A percentile compares a stretch with the other conserved stretches of the same genome.
Conservation (phyloP, 208 protist species). For the Borovskyia barvae region DNA sequence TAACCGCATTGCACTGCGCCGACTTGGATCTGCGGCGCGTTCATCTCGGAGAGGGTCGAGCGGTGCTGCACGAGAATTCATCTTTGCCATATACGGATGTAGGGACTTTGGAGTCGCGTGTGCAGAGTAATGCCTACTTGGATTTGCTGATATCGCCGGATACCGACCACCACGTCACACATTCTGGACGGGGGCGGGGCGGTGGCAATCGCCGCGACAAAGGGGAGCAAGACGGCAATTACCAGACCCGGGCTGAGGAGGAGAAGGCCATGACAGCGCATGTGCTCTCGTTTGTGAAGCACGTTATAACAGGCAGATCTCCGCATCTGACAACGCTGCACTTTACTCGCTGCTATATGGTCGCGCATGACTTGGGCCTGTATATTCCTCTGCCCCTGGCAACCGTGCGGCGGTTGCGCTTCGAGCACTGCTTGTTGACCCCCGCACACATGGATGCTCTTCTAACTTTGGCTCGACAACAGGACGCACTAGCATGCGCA, state of each 20-base stretch:
- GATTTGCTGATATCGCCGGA: slow-evolving; percentile 28
- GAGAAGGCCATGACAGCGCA: slow-evolving; percentile 11
- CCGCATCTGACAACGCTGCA: slow-evolving; percentile 25
- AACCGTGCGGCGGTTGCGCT: slow-evolving; percentile 34
- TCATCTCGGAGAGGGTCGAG: neutral
- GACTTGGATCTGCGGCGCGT: slow-evolving; percentile 33
- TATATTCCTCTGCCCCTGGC: slow-evolving; percentile 32
- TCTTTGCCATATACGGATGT: no score
- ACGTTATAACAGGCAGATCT: slow-evolving; percentile 26
- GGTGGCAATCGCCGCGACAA: no score
- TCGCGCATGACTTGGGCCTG: slow-evolving; percentile 36
- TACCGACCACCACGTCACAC: neutral
- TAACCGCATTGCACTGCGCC: slow-evolving; percentile 45
- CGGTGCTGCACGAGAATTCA: no score
- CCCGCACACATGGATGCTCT: slow-evolving; percentile 56
- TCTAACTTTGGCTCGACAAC: slow-evolving; percentile 26
- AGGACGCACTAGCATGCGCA: slow-evolving; percentile 6
- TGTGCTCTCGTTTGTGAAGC: slow-evolving; percentile 40
- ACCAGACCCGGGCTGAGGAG: neutral
- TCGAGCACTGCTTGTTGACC: slow-evolving; percentile 62
- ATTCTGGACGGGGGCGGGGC: neutral
- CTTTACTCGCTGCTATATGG: slow-evolving; percentile 51
- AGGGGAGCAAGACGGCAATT: neutral
- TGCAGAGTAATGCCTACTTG: slow-evolving; percentile 35
- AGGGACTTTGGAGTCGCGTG: no score